These are phyloP conservation scores for Candida ovalis DNA, from an alignment of 805 yeast species.

Conservation along the genomic window DNA sequence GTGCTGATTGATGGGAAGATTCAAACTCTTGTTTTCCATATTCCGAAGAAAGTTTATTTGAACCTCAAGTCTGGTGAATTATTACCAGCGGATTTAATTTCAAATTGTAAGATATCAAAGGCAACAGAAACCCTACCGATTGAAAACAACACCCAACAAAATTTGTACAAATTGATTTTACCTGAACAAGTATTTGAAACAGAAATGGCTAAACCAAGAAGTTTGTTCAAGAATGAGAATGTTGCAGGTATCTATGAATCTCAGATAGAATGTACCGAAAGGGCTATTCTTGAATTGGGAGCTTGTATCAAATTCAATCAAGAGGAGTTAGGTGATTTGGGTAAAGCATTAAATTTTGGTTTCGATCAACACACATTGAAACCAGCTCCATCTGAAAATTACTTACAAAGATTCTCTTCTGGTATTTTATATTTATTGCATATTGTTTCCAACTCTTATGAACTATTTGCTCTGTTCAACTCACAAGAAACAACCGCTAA, in stretches of 20 bases:
- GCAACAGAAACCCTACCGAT: slow-evolving; percentile 66
- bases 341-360: slow-evolving; percentile 81
- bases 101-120: slow-evolving; percentile 53
- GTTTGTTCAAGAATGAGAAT: slow-evolving; percentile 58
- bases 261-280: slow-evolving; percentile 58
- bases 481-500: slow-evolving; percentile 53
- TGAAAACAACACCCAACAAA: slow-evolving; percentile 47
- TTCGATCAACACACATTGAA: slow-evolving; percentile 61
- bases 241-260: slow-evolving; percentile 76
- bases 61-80: slow-evolving; percentile 47
- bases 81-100: slow-evolving; percentile 30
- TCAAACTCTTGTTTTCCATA: slow-evolving; percentile 66
- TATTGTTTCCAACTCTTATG: slow-evolving; percentile 68
- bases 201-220: slow-evolving; percentile 53
- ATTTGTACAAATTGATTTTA: slow-evolving; percentile 62
- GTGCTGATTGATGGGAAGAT: slow-evolving; percentile 67
- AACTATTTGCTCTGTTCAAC: slow-evolving; percentile 63
- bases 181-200: slow-evolving; percentile 58
- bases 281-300: slow-evolving; percentile 80
- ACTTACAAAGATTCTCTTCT: slow-evolving; percentile 52
- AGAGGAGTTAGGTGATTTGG: slow-evolving; percentile 73
- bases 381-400: slow-evolving; percentile 43
- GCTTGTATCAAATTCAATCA: slow-evolving; percentile 66
- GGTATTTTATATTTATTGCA: slow-evolving; percentile 66
- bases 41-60: slow-evolving; percentile 73